A percentile compares a stretch with the other conserved stretches of the same genome.
These are phyloP conservation scores for Lippia alba DNA, from an alignment of 305 asterid genomes.

Conservation along the genomic window DNA sequence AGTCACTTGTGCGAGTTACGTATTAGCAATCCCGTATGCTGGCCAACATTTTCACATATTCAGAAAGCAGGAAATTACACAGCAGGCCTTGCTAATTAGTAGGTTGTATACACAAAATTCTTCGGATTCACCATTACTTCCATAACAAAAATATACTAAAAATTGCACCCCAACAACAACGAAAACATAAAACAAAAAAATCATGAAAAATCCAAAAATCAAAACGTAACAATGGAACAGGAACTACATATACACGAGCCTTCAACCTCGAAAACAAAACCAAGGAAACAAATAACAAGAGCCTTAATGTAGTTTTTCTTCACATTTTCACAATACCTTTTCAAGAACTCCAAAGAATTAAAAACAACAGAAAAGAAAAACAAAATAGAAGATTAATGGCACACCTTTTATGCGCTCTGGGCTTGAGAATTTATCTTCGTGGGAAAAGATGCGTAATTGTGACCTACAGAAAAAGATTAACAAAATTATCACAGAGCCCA, in stretches of 20 bases:
- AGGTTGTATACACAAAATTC: no score
- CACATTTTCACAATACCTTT: slow-evolving; percentile 7
- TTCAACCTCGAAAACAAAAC: not conserved
- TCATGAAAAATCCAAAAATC: not conserved
- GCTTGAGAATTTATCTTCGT: slow-evolving; percentile 17
- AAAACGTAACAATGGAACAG: slow-evolving; percentile 24
- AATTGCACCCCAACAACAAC: no score
- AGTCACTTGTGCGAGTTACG: no score
- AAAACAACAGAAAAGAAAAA: not conserved
- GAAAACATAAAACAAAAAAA: not conserved
- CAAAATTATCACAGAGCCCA: not conserved
- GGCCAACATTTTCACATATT: no score
- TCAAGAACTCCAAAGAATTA: slow-evolving; percentile 11
- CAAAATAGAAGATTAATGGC: not conserved
- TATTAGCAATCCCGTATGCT: no score
- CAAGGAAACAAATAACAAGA: not conserved
- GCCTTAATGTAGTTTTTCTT: slow-evolving; percentile 16
- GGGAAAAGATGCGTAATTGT: not conserved
- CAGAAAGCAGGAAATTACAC: no score
- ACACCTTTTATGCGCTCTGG: slow-evolving; percentile 22
- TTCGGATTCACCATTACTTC: no score
- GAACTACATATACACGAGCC: slow-evolving; percentile 7
- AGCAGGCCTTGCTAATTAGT: no score
- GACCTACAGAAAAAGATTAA: slow-evolving; percentile 21
- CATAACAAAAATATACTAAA: no score